Evolutionary conservation across 176 grass and related monocot species (phyloP).

Genomic region (Triticum urartu): DNA sequence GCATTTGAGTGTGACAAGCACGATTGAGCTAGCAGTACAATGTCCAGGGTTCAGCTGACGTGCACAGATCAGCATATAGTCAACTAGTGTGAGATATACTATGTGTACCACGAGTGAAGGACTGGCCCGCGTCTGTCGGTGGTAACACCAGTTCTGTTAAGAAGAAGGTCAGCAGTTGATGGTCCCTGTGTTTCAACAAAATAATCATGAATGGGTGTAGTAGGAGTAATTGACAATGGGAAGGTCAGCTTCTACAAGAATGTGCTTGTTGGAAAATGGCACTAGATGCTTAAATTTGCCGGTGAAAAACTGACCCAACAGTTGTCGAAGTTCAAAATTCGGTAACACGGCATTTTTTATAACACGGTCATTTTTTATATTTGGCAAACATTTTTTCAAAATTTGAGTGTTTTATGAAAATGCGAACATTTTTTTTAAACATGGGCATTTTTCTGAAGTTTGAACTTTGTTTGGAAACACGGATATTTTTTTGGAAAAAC

Average conservation of each 20-base stretch:
- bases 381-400: too few relatives aligned
- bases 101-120: not conserved
- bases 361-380: too few relatives aligned
- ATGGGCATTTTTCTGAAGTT: too few relatives aligned
- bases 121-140: not conserved
- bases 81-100: not conserved
- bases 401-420: too few relatives aligned
- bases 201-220: not conserved
- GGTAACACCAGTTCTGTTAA: not conserved
- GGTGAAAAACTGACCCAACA: not conserved
- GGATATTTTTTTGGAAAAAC: too few relatives aligned
- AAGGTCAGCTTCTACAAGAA: not conserved
- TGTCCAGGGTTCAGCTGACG: not conserved
- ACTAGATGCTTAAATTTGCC: not conserved
- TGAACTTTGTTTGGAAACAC: too few relatives aligned
- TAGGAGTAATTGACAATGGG: not conserved
- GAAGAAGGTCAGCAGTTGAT: not conserved
- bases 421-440: too few relatives aligned
- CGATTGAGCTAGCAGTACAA: not conserved
- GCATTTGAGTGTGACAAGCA: slow-evolving; percentile 8
- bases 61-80: slow-evolving; percentile 1
- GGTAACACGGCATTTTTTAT: too few relatives aligned
- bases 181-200: not conserved
- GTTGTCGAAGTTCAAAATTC: not conserved
- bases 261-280: not conserved